Base-by-base conservation (phyloP, 306 rosid species). In the Lathyrus tuberosus region DNA sequence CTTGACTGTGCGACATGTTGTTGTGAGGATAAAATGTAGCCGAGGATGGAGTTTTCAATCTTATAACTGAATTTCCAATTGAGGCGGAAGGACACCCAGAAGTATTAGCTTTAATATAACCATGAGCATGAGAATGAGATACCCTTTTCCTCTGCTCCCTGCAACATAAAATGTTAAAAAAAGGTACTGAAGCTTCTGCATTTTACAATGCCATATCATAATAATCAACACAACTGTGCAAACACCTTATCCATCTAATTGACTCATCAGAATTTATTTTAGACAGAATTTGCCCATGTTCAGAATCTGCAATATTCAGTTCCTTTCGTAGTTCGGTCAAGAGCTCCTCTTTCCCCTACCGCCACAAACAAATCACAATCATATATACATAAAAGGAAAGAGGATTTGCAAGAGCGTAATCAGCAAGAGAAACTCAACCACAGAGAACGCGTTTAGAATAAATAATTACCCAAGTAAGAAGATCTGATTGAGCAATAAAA, bases 281-380 rank as follows among this genome's bases (percentile, higher is more conserved):
- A 15, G 1, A 10, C 33, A 82, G 76, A 20, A 79, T 78, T 30
- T 79, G 70, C 53, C 76, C 75, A 78, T 82, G 86, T 61, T 82
- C 83, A 38, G n/a, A 12, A 70, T 82, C 83, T 9, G 86, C 58
- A 53, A 82, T 51, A 66, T 75, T 75, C 5, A 82, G 76, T 75
- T 79, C 86, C 79, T 61, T 82, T 63, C 86, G 81, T 48, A 82
- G 76, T 51, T 82, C 78, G 43, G 86, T 75, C 75, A 82, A 78
- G 58, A 82, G 78, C 46, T 18, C 83, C 57, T 78, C 86, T 75
- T 82, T 82, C 7, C 73, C 76, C 86, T 82, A 59, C 65, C 62
- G 56, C 49, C 47, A 75, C 53, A 53, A 46, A 66, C 17, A 63
- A 51, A 17, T 10, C 28, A 57, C 60, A 12, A 65, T 47, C 15